phyloP scores from a whole-genome alignment of 2,329 filamentous ascomycete genomes.

The Colletotrichum sansevieriae region DNA sequence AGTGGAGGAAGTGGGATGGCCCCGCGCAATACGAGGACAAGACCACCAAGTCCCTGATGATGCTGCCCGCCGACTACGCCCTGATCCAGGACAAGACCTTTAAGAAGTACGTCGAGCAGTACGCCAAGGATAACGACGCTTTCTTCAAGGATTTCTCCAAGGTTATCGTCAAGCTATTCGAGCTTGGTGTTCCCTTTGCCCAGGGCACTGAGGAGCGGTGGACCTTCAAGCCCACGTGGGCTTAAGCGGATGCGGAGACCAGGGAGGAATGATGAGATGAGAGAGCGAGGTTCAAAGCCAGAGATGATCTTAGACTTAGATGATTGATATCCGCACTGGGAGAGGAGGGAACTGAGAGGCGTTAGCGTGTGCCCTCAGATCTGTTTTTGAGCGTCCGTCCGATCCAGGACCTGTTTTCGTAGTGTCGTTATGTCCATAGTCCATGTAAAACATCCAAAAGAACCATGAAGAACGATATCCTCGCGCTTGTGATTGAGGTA shows the following conservation, averaged over 20 bases:
- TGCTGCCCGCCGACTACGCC: slow-evolving; percentile 93
- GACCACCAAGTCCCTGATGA: slow-evolving; percentile 91
- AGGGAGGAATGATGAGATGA: background rate
- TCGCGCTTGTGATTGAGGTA: background rate
- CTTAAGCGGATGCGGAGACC: slow-evolving; percentile 15
- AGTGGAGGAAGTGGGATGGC: slow-evolving; percentile 90
- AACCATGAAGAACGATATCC: slow-evolving; percentile 10
- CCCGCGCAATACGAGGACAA: slow-evolving; percentile 93
- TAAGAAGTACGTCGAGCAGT: slow-evolving; percentile 83
- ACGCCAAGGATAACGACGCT: slow-evolving; percentile 88
- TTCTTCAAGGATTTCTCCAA: slow-evolving; percentile 96
- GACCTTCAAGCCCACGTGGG: slow-evolving; percentile 71
- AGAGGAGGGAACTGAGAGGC: slow-evolving; percentile 18
- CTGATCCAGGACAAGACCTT: slow-evolving; percentile 91
- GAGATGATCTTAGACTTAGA: slow-evolving; percentile 32
- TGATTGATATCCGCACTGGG: slow-evolving; percentile 33
- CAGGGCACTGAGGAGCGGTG: slow-evolving; percentile 70
- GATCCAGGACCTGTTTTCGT: slow-evolving; percentile 29
- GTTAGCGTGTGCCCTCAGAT: background rate
- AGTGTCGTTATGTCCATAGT: slow-evolving; percentile 27
- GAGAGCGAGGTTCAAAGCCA: slow-evolving; percentile 7
- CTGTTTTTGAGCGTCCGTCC: slow-evolving; percentile 25
- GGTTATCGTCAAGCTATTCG: slow-evolving; percentile 85
- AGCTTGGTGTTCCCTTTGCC: slow-evolving; percentile 92
- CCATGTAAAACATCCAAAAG: slow-evolving; percentile 33